phyloP scores from a whole-genome alignment of 495 filamentous ascomycete species.

The Penicillium canescens region DNA sequence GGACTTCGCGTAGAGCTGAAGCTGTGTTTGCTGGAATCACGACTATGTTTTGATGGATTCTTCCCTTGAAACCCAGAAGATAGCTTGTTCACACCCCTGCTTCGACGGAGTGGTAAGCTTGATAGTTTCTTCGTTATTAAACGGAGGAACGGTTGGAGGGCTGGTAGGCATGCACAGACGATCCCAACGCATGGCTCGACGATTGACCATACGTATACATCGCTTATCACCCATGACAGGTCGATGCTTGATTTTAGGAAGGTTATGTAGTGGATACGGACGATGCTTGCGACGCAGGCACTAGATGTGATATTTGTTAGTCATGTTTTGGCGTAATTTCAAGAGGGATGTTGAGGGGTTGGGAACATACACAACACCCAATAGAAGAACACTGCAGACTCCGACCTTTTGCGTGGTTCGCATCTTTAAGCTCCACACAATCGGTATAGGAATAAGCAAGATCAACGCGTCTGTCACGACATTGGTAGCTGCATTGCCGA shows the following conservation, averaged over 20 bases:
- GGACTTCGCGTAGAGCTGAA: neutral
- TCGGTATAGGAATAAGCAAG: constrained; percentile 48
- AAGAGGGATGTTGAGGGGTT: neutral
- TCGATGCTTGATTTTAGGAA: constrained; percentile 24
- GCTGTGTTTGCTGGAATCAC: neutral
- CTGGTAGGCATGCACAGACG: constrained; percentile 38
- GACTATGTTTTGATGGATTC: no score
- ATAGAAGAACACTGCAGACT: constrained; percentile 48
- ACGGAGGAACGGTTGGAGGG: constrained; percentile 19
- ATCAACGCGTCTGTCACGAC: constrained; percentile 55
- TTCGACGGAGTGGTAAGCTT: neutral
- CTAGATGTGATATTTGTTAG: constrained; percentile 3
- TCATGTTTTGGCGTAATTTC: neutral
- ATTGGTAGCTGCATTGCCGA: constrained; percentile 50
- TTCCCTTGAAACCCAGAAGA: no score
- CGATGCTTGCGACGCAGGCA: constrained; percentile 22
- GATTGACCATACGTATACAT: constrained; percentile 47
- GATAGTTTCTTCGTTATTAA: constrained; percentile 13
- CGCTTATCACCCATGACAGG: constrained; percentile 35
- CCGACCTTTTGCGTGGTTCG: constrained; percentile 45
- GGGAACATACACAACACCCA: constrained; percentile 39
- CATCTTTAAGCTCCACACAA: constrained; percentile 42
- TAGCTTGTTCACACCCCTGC: no score
- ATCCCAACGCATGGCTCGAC: constrained; percentile 45
- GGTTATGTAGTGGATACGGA: constrained; percentile 31